phyloP scores from a whole-genome alignment of 192 early-diverging fungal genomes.

The Backusella tuberculispora region DNA sequence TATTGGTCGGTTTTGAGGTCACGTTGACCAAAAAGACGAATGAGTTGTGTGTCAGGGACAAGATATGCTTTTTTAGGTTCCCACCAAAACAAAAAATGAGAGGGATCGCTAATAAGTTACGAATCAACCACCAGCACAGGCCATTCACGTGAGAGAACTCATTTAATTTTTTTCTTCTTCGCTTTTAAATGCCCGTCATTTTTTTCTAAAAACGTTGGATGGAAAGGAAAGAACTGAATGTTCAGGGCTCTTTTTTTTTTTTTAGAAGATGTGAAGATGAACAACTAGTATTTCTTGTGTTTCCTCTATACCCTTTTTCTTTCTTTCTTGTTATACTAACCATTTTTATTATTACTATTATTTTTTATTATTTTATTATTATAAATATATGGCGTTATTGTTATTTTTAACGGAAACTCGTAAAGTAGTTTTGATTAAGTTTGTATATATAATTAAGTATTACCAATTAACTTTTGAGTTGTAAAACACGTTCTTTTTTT shows the following conservation, averaged over 20 bases:
- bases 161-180: not conserved
- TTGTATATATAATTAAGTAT: not conserved
- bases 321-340: no score
- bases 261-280: not conserved
- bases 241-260: not conserved
- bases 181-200: not conserved
- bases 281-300: slow-evolving; percentile 5
- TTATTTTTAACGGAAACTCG: no score
- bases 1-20: slow-evolving; percentile 21
- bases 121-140: slow-evolving; percentile 7
- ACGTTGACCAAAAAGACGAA: slow-evolving; percentile 17
- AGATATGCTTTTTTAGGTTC: not conserved
- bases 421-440: not conserved
- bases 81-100: slow-evolving; percentile 3
- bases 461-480: not conserved
- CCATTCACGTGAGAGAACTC: not conserved
- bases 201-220: not conserved
- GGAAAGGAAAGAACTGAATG: slow-evolving; percentile 5
- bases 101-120: not conserved
- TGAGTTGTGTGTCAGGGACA: slow-evolving; percentile 7
- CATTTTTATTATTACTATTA: not conserved
- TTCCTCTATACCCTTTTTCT: not conserved
- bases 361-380: no score
- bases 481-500: not conserved
- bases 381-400: no score